Percentiles rank a stretch among this genome's conserved stretches.
Evolutionary conservation across 208 protist species (phyloP).

Genomic region (Acanthamoeba royreba): DNA sequence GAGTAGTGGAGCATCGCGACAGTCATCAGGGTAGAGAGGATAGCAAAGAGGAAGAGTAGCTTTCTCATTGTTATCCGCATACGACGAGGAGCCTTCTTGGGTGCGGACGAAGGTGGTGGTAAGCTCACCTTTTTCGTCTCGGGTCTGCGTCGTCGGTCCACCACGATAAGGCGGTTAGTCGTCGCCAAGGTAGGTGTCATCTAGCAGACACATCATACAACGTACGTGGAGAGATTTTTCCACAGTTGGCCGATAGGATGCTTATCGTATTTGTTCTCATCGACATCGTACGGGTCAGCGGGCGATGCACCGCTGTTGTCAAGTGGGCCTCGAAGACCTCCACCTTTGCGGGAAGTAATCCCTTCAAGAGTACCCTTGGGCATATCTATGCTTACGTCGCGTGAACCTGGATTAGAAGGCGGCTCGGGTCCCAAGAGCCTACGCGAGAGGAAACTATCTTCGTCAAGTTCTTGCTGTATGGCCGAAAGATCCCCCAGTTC

Average conservation of each 20-base stretch:
- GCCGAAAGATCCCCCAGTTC: neutral
- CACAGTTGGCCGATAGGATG: conserved; percentile 4
- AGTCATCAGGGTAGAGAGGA: neutral
- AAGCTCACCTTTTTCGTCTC: neutral
- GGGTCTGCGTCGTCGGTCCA: no score
- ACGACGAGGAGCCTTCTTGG: neutral
- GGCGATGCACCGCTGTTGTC: no score
- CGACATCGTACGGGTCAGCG: neutral
- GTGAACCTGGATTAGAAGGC: neutral
- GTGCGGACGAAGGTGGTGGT: neutral
- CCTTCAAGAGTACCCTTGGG: neutral
- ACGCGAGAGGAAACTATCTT: neutral
- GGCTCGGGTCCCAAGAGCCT: neutral
- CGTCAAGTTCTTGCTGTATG: neutral
- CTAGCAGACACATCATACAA: no score
- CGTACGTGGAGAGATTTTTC: neutral
- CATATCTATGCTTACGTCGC: neutral
- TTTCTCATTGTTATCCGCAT: conserved; percentile 10
- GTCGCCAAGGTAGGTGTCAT: no score
- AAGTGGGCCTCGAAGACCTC: neutral
- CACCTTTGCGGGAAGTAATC: neutral
- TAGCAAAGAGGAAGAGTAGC: neutral
- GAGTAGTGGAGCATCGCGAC: conserved; percentile 1
- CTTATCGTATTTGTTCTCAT: conserved; percentile 40
- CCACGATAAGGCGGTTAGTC: no score